Base-by-base conservation (phyloP, 2,329 filamentous ascomycete genomes). In the Torrubiella hemipterigena region DNA sequence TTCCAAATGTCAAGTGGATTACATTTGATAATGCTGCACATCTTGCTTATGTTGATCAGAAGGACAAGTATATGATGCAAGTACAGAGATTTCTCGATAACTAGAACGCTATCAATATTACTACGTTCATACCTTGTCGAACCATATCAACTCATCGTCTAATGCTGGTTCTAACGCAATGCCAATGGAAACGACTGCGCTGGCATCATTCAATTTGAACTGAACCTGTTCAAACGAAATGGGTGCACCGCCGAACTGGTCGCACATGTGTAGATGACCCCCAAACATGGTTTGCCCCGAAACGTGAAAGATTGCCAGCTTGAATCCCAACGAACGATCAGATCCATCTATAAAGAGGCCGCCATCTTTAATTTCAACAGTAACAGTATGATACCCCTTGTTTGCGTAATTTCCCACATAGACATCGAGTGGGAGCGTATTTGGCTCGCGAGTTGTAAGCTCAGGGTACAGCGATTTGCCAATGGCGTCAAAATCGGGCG, bases 1-100 rank as follows among this genome's bases (percentile, higher is more conserved):
- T 58, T 17, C 18, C 35, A n/a, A 52, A 52, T 19, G 50, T 46
- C 3, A 52, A 54, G 34, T 58, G 50, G 55, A 35, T 58, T 7
- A 52, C 42, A 4, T 23, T 59, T n/a, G 49, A 51, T 3, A 39
- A 51, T 29, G 52, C 51, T 2, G 44, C 50, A 3, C 54, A 58
- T 31, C 46, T 55, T 17, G 42, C 47, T 9, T 50, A 56, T 29
- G 40, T 56, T 8, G 49, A 54, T 23, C 45, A 51, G 16, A 39
- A 44, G 4, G 41, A 47, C 32, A 44, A 41, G 31, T 49, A 54
- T 21, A 45, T 50, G 26, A 27, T 39, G 7, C 37, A 47, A 21
- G 10, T 51, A 15, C 14, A 23, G 13, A 19, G 28, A 6, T 50
- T 49, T 25, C 29, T 45, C 20, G n/a, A n/a, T n/a, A n/a, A n/a